phyloP scores from a whole-genome alignment of 768 basidiomycete genomes.

The Xerocomus spinulosus region DNA sequence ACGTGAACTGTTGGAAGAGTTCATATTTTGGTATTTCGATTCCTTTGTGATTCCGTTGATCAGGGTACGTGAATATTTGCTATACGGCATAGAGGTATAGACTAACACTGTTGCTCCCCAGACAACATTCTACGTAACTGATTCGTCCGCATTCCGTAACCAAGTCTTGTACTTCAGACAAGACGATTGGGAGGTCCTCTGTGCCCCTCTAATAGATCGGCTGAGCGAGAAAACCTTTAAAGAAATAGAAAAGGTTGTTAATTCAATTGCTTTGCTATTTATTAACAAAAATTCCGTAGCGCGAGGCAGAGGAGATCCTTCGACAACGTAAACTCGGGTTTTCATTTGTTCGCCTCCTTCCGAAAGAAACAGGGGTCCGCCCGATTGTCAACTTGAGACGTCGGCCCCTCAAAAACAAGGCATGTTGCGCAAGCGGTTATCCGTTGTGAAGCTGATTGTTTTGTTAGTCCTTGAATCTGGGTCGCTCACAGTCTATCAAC shows the following conservation, averaged over 20 bases:
- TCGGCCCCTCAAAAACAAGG: constrained; percentile 38
- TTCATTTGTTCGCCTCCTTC: constrained; percentile 83
- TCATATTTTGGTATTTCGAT: constrained; percentile 93
- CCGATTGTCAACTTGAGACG: constrained; percentile 89
- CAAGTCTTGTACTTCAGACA: constrained; percentile 88
- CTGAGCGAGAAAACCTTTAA: constrained; percentile 68
- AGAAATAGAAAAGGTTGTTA: constrained; percentile 57
- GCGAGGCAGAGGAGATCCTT: constrained; percentile 60
- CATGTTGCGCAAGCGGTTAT: constrained; percentile 3
- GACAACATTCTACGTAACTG: constrained; percentile 94
- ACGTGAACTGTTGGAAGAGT: constrained; percentile 78
- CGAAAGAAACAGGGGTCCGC: constrained; percentile 92
- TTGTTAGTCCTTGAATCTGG: constrained; percentile 30
- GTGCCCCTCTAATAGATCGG: constrained; percentile 74
- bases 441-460: background rate
- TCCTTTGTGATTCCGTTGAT: constrained; percentile 76
- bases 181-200: constrained; percentile 87
- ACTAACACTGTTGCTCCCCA: constrained; percentile 25
- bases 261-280: background rate
- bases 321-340: constrained; percentile 74
- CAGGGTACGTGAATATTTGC: constrained; percentile 45
- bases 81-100: background rate
- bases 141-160: constrained; percentile 81
- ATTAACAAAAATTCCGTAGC: constrained; percentile 34
- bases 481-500: constrained; percentile 68